phyloP scores from a whole-genome alignment of 139 green algal species.

The Pseudopediastrum boryanum region DNA sequence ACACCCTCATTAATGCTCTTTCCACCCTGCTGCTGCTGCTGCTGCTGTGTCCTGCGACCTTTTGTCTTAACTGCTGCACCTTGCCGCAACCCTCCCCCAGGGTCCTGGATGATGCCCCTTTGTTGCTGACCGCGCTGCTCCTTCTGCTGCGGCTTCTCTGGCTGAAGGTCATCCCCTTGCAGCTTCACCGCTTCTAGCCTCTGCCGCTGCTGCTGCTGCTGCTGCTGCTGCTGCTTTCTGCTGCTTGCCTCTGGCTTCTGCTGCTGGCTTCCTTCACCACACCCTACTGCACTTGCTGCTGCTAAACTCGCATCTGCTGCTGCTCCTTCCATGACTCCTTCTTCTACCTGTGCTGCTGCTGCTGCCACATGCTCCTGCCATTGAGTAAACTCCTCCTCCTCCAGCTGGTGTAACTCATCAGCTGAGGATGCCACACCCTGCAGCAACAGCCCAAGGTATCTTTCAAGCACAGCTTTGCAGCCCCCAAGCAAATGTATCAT shows the following conservation, averaged over 20 bases:
- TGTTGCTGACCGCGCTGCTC: no score
- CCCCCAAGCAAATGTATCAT: neutral
- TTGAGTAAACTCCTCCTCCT: slow-evolving; percentile 46
- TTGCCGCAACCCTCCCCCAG: no score
- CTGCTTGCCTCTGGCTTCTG: slow-evolving; percentile 14
- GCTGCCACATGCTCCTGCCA: slow-evolving; percentile 37
- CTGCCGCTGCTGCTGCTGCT: neutral
- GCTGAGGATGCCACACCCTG: slow-evolving; percentile 40
- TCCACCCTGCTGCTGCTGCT: slow-evolving; percentile 1
- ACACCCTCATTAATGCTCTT: neutral
- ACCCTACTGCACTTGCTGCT: neutral
- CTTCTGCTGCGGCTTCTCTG: no score
- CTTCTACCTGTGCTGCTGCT: slow-evolving; percentile 4
- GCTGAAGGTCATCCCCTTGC: no score
- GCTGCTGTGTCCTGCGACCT: no score
- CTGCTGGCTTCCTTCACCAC: neutral
- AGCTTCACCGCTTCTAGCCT: neutral
- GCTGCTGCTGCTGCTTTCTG: slow-evolving; percentile 17
- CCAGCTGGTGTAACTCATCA: slow-evolving; percentile 55
- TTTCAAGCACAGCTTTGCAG: neutral
- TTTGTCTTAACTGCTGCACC: neutral
- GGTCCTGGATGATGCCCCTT: no score
- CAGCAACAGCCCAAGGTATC: neutral
- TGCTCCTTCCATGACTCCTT: neutral
- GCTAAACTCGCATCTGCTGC: neutral